Percentiles rank a stretch among this genome's conserved stretches.
Evolutionary conservation across 345 rosid species (phyloP).

Genomic region (Iberis pinnata): DNA sequence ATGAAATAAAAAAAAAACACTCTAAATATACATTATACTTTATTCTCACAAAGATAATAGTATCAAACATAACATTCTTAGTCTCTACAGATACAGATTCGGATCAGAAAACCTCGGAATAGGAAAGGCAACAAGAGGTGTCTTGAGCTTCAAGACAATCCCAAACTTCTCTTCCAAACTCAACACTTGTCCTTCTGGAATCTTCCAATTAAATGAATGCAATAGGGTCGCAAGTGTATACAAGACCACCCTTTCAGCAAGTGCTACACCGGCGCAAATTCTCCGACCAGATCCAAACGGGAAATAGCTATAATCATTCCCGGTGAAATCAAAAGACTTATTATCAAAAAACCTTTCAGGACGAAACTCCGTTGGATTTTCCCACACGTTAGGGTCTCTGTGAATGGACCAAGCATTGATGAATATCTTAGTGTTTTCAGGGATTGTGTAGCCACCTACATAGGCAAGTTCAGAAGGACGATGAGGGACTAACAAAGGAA

Average conservation of each 20-base stretch:
- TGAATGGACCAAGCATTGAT: conserved; percentile 27
- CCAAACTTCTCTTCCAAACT: conserved; percentile 63
- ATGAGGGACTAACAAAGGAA: conserved; percentile 28
- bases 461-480: conserved; percentile 3
- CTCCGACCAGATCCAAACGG: conserved; percentile 84
- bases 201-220: conserved; percentile 69
- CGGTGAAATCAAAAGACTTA: conserved; percentile 43
- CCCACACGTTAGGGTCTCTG: conserved; percentile 18
- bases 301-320: conserved; percentile 43
- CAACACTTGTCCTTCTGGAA: conserved; percentile 28
- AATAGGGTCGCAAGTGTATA: conserved; percentile 47
- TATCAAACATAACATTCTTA: neutral
- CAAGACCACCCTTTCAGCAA: conserved; percentile 73
- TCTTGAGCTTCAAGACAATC: conserved; percentile 55
- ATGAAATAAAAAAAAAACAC: too few species aligned
- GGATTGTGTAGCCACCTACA: conserved; percentile 20
- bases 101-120: conserved; percentile 42
- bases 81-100: conserved; percentile 5
- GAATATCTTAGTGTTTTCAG: conserved; percentile 23
- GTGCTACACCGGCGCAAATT: conserved; percentile 55
- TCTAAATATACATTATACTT: neutral
- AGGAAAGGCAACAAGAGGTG: conserved; percentile 45
- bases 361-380: conserved; percentile 10
- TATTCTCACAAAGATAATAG: neutral
- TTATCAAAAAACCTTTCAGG: conserved; percentile 23